Evolutionary conservation across 352 stramenopile genomes (phyloP).

Genomic region (Phytopythium sindhum): DNA sequence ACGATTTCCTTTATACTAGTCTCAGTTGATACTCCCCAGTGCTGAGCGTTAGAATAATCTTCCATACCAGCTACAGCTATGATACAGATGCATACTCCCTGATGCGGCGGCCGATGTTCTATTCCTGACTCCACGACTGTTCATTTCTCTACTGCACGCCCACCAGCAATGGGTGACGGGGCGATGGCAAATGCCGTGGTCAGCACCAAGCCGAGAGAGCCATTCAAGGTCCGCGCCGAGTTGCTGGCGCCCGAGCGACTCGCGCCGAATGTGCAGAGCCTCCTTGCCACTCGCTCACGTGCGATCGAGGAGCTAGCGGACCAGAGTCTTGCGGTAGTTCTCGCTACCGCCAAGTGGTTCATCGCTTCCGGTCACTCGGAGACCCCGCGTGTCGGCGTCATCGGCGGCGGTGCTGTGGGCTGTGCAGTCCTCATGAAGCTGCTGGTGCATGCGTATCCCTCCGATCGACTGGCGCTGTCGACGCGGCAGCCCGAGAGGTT

Average conservation of each 20-base stretch:
- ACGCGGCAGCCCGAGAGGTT: constrained; percentile 56
- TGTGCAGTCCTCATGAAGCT: constrained; percentile 45
- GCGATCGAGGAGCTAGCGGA: constrained; percentile 36
- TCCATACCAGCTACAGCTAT: too few relatives aligned
- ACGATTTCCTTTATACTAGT: background rate
- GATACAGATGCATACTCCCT: too few relatives aligned
- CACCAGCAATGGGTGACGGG: background rate
- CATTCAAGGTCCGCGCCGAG: constrained; percentile 38
- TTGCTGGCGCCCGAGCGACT: constrained; percentile 34
- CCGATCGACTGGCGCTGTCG: constrained; percentile 35
- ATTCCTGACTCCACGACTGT: background rate
- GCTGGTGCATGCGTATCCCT: constrained; percentile 35
- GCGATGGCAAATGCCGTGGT: background rate
- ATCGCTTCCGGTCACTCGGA: constrained; percentile 6
- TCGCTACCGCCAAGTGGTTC: constrained; percentile 29
- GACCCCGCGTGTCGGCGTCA: constrained; percentile 38
- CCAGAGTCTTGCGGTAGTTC: constrained; percentile 34
- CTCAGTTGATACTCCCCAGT: too few relatives aligned
- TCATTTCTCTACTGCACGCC: background rate
- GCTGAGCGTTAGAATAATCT: too few relatives aligned
- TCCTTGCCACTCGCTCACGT: constrained; percentile 25
- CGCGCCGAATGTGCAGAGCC: constrained; percentile 26
- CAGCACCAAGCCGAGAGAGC: constrained; percentile 16
- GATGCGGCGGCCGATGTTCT: background rate
- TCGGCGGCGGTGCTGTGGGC: constrained; percentile 54